Percentiles rank a stretch among this genome's conserved stretches.
phyloP scores from a whole-genome alignment of 2,329 filamentous ascomycete genomes.

The Cercospora beticola region DNA sequence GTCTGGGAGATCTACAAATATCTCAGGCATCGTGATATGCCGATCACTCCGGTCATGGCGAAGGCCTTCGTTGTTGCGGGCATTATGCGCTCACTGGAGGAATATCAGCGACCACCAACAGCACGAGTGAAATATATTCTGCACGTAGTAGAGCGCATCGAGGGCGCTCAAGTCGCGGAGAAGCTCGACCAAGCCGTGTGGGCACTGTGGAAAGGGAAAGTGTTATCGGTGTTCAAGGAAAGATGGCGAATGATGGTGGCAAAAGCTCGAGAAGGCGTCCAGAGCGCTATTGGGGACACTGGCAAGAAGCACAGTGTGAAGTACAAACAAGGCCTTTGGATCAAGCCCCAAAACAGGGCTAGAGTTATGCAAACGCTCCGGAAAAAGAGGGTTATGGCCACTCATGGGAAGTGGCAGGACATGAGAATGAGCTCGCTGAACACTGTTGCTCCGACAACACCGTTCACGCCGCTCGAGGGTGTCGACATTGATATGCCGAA shows the following conservation, averaged over 20 bases:
- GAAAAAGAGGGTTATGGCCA: background rate
- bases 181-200: conserved; percentile 34
- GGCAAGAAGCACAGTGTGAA: background rate
- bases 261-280: background rate
- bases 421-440: background rate
- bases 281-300: background rate
- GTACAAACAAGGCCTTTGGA: background rate
- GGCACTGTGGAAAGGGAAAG: conserved; percentile 15
- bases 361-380: background rate
- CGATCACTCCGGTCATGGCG: conserved; percentile 45
- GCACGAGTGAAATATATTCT: conserved; percentile 47
- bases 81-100: conserved; percentile 45
- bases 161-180: conserved; percentile 45
- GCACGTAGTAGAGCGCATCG: conserved; percentile 43
- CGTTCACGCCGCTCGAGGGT: background rate
- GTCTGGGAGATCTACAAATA: conserved; percentile 51
- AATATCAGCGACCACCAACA: conserved; percentile 36
- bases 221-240: background rate
- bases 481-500: background rate
- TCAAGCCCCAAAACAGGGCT: background rate
- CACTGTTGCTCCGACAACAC: background rate
- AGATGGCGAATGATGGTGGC: background rate
- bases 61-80: conserved; percentile 54
- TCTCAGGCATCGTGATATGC: conserved; percentile 44
- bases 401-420: background rate